Conservation (phyloP, 2,329 filamentous ascomycete genomes). For the Talaromyces atroroseus region DNA sequence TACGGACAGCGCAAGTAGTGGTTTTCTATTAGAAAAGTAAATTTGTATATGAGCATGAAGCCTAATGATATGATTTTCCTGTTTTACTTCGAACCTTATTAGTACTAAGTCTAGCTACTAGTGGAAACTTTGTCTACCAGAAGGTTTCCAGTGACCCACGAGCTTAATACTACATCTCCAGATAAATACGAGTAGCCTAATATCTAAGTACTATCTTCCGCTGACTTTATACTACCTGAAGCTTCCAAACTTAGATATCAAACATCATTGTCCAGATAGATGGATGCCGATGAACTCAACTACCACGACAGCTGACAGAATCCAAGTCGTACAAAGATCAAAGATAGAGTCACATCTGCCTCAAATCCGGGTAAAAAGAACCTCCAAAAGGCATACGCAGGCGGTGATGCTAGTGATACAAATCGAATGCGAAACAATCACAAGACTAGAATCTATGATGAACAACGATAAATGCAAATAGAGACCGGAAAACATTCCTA, state of each 20-base stretch:
- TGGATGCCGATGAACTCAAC: background rate
- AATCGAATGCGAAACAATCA: too few species aligned
- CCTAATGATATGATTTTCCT: background rate
- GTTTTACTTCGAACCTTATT: background rate
- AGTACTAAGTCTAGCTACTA: background rate
- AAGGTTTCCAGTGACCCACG: background rate
- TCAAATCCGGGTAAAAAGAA: too few species aligned
- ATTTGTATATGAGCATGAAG: background rate
- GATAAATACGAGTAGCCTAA: too few species aligned
- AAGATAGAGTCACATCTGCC: background rate
- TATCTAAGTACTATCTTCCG: background rate
- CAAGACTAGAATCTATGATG: too few species aligned
- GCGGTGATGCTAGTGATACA: too few species aligned
- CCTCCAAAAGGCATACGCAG: too few species aligned
- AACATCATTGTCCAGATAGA: background rate
- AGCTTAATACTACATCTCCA: background rate
- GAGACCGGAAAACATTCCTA: too few species aligned
- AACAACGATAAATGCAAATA: too few species aligned
- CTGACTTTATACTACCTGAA: background rate
- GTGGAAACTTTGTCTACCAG: background rate
- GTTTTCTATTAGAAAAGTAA: background rate
- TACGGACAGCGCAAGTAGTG: constrained; percentile 64
- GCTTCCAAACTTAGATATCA: background rate
- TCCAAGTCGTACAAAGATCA: background rate
- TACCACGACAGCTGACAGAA: background rate